These are phyloP conservation scores for Fusarium verticillioides DNA, from an alignment of 2,329 filamentous ascomycete genomes.

Conservation along the genomic window DNA sequence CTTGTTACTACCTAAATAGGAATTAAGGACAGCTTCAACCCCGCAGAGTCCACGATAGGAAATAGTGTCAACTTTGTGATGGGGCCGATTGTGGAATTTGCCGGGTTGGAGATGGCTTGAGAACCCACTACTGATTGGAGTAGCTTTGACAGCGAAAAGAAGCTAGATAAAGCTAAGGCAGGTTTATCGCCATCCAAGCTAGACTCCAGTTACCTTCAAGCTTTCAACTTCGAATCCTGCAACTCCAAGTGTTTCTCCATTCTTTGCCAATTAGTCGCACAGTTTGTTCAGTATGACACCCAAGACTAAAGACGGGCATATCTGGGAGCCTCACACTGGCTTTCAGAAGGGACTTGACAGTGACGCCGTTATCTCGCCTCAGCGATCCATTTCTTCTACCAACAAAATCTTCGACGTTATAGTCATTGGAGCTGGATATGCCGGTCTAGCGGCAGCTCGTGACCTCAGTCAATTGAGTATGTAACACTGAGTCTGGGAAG, in stretches of 20 bases:
- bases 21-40: background rate
- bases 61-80: background rate
- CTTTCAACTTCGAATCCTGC: background rate
- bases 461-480: background rate
- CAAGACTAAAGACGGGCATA: background rate
- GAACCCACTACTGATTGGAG: background rate
- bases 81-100: background rate
- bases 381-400: fast-evolving
- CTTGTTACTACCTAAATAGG: background rate
- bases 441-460: background rate
- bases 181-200: background rate
- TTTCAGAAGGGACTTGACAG: background rate
- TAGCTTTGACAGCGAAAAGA: no score
- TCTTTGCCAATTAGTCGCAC: fast-evolving
- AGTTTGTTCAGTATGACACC: background rate
- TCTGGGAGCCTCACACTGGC: background rate
- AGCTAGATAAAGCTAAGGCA: background rate
- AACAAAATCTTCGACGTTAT: background rate
- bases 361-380: background rate
- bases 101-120: background rate
- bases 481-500: fast-evolving
- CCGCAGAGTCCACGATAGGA: background rate
- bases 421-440: background rate
- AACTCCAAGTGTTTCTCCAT: background rate
- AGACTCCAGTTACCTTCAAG: background rate